Conservation (phyloP, 768 basidiomycete species). For the Mycena galericulata region DNA sequence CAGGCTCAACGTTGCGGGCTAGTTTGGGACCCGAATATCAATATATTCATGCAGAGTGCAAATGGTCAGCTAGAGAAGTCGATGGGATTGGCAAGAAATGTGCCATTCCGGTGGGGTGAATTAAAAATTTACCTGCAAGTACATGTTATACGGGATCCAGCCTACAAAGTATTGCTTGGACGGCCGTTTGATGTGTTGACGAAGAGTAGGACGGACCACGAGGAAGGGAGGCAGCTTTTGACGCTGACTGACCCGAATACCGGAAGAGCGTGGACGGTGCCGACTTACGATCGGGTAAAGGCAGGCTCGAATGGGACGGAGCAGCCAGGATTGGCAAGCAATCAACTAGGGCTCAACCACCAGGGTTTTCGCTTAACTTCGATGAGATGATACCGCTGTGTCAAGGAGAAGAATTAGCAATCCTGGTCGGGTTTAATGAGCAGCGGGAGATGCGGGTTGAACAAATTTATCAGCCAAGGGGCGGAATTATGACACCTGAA, state of each 20-base stretch:
- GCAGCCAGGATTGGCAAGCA: too few relatives aligned
- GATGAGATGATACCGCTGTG: conserved; percentile 2
- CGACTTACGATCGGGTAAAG: conserved; percentile 19
- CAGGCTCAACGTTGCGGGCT: conserved; percentile 30
- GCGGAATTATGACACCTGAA: conserved; percentile 4
- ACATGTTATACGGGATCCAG: conserved; percentile 39
- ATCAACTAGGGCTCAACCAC: too few relatives aligned
- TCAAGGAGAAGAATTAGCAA: conserved; percentile 27
- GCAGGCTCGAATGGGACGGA: too few relatives aligned
- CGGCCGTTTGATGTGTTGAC: conserved; percentile 46
- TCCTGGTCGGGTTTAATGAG: conserved; percentile 1
- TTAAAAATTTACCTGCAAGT: conserved; percentile 43
- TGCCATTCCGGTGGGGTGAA: conserved; percentile 39
- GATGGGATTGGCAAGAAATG: conserved; percentile 42
- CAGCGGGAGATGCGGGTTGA: not conserved
- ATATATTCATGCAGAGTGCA: conserved; percentile 43
- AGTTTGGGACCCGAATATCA: conserved; percentile 36
- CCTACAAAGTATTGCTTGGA: conserved; percentile 45
- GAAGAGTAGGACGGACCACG: conserved; percentile 31
- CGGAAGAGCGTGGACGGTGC: conserved; percentile 8
- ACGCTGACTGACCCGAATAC: conserved; percentile 43
- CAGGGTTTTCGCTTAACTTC: conserved; percentile 21
- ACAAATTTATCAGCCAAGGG: conserved; percentile 14
- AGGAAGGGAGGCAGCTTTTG: conserved; percentile 36
- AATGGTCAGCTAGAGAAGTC: conserved; percentile 41